Conservation (phyloP, 805 yeast genomes). For the Monosporozyma siamensis region DNA sequence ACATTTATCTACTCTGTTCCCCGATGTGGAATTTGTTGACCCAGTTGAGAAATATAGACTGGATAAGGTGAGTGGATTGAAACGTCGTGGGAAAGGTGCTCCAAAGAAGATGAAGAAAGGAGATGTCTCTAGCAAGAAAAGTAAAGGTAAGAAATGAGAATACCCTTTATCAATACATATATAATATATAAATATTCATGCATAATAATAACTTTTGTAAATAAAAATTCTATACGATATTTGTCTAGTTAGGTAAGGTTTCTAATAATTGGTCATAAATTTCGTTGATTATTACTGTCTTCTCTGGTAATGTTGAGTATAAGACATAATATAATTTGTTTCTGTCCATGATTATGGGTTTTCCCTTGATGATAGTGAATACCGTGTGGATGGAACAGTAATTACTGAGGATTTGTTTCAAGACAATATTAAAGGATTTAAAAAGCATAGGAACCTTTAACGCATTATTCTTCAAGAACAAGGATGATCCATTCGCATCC, state of each 20-base stretch:
- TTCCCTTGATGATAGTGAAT: slow-evolving; percentile 36
- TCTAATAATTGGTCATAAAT: slow-evolving; percentile 9
- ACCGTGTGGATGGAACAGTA: slow-evolving; percentile 37
- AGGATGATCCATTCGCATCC: slow-evolving; percentile 3
- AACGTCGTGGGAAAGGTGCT: slow-evolving; percentile 84
- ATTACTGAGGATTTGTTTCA: slow-evolving; percentile 33
- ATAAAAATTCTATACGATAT: too few species aligned
- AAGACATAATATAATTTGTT: slow-evolving; percentile 40
- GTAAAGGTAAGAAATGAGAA: slow-evolving; percentile 34
- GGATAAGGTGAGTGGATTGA: slow-evolving; percentile 52
- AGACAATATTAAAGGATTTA: slow-evolving; percentile 37
- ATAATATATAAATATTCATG: too few species aligned
- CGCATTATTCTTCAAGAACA: slow-evolving; percentile 37
- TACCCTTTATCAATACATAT: too few species aligned
- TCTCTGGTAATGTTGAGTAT: slow-evolving; percentile 44
- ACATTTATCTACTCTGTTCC: slow-evolving; percentile 47
- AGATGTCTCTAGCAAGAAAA: slow-evolving; percentile 30
- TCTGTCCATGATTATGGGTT: slow-evolving; percentile 37
- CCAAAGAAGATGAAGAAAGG: slow-evolving; percentile 61
- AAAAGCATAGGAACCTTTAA: slow-evolving; percentile 38
- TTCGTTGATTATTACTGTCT: slow-evolving; percentile 23
- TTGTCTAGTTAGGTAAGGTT: too few species aligned
- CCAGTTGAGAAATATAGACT: slow-evolving; percentile 64
- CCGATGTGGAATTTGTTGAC: slow-evolving; percentile 44
- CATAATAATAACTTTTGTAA: not conserved